Percentiles rank a stretch among this genome's conserved stretches.
These are phyloP conservation scores for Chenopodium berlandieri DNA, from an alignment of 148 eudicot species.

Conservation along the genomic window DNA sequence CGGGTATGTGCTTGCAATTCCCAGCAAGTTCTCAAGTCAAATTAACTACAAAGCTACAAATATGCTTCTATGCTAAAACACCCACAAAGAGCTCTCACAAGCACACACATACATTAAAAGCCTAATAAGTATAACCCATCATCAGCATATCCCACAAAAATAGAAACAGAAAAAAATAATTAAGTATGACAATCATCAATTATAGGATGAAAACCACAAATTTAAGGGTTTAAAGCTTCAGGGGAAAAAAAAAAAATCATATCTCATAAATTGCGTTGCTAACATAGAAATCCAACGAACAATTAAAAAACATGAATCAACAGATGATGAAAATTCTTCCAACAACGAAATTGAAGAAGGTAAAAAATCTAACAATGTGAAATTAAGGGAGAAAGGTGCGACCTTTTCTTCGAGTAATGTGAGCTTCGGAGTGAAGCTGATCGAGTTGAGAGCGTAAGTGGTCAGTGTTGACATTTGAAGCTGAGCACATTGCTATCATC, in stretches of 20 bases:
- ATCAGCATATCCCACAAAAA: too few species aligned
- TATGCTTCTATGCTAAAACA: background rate
- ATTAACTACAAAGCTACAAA: background rate
- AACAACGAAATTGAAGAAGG: background rate
- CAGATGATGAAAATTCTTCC: too few species aligned
- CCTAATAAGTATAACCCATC: too few species aligned
- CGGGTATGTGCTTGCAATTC: background rate
- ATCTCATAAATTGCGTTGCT: too few species aligned
- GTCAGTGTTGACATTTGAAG: conserved; percentile 23
- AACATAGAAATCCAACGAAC: too few species aligned
- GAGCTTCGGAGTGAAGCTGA: conserved; percentile 48
- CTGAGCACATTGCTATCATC: conserved; percentile 18
- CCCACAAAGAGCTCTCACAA: background rate
- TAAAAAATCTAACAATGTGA: background rate
- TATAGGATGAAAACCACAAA: background rate
- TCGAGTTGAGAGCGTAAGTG: conserved; percentile 49
- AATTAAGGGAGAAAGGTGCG: too few species aligned
- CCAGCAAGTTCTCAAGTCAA: background rate
- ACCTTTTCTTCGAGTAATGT: conserved; percentile 43
- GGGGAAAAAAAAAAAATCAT: too few species aligned
- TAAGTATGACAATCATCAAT: too few species aligned
- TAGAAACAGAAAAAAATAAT: too few species aligned
- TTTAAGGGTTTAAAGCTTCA: too few species aligned
- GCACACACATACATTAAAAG: too few species aligned
- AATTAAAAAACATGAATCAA: too few species aligned